Evolutionary conservation across 2,329 filamentous ascomycete species (phyloP).

Genomic region (Stromatinia cepivora): DNA sequence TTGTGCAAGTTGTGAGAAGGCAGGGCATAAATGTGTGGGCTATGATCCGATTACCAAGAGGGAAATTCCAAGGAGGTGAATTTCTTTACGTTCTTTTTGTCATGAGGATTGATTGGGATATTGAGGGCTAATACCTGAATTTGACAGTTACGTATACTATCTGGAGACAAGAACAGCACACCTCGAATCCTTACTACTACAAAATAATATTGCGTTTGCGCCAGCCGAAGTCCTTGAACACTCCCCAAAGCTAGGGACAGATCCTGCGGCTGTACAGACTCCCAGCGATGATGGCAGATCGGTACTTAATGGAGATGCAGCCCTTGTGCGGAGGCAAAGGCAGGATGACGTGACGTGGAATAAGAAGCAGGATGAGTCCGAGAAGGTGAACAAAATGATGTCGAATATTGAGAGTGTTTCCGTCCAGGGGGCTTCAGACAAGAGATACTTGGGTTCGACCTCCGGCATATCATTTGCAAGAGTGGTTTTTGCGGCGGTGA

Average conservation of each 20-base stretch:
- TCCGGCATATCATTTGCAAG: slow-evolving; percentile 92
- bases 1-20: slow-evolving; percentile 90
- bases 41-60: slow-evolving; percentile 96
- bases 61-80: slow-evolving; percentile 78
- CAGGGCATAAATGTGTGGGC: slow-evolving; percentile 85
- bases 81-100: slow-evolving; percentile 23
- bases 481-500: slow-evolving; percentile 91
- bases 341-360: slow-evolving; percentile 37
- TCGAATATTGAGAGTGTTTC: slow-evolving; percentile 74
- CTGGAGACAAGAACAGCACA: slow-evolving; percentile 84
- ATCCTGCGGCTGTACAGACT: slow-evolving; percentile 37
- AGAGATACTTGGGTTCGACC: slow-evolving; percentile 78
- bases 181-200: slow-evolving; percentile 72
- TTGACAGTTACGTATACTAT: slow-evolving; percentile 82
- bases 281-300: slow-evolving; percentile 38
- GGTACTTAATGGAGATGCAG: slow-evolving; percentile 28
- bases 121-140: neutral
- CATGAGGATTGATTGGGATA: neutral
- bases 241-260: slow-evolving; percentile 47
- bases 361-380: slow-evolving; percentile 56
- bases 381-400: slow-evolving; percentile 64
- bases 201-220: slow-evolving; percentile 70
- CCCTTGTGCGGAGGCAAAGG: slow-evolving; percentile 30
- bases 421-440: slow-evolving; percentile 74
- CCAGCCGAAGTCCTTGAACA: slow-evolving; percentile 69